Evolutionary conservation across 257 asterid species (phyloP).

Genomic region (Solanum bulbocastanum): DNA sequence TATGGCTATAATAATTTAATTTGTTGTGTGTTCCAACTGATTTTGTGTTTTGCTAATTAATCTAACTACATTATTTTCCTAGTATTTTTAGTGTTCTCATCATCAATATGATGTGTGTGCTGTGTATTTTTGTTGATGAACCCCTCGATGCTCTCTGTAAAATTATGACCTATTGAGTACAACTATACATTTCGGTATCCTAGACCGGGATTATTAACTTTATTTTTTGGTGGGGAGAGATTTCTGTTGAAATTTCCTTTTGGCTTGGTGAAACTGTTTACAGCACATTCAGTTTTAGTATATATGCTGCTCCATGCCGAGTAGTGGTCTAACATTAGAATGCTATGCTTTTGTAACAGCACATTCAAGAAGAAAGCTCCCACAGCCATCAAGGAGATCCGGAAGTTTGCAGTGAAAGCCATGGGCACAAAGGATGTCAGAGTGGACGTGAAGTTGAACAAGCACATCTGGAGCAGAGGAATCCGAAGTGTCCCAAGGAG

Average conservation of each 20-base stretch:
- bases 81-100: neutral
- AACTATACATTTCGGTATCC: neutral
- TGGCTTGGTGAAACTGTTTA: neutral
- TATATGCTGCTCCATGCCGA: neutral
- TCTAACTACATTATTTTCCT: neutral
- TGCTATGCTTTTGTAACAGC: neutral
- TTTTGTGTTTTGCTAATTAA: neutral
- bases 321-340: neutral
- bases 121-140: neutral
- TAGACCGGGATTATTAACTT: neutral
- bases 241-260: neutral
- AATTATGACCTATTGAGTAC: neutral
- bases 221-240: neutral
- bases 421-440: neutral
- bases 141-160: neutral
- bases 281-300: neutral
- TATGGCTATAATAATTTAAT: neutral
- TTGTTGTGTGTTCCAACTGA: neutral
- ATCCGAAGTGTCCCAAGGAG: slow-evolving; percentile 2
- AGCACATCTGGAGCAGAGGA: neutral
- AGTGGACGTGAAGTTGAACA: neutral
- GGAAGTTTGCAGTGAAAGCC: neutral
- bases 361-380: neutral
- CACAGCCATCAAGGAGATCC: neutral
- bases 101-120: neutral